Evolutionary conservation across 2,329 filamentous ascomycete genomes (phyloP), one percentile per base, ranked within the genome.

Genomic region (Fusarium miscanthi): DNA sequence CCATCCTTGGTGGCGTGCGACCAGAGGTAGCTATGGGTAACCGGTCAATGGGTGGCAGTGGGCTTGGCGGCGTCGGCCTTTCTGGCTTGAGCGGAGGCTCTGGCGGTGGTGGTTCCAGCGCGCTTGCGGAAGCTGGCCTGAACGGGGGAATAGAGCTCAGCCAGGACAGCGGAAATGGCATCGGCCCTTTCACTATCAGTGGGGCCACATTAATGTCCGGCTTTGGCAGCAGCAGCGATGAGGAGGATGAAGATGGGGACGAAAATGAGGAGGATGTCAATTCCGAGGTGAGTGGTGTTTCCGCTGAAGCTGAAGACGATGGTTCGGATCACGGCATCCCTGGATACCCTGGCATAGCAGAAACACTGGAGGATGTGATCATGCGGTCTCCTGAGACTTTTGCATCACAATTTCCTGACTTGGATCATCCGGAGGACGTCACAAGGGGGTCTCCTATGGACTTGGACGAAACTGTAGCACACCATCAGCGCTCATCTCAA

Each of bases 181-280:
- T 92, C 58, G 91, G 92, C 4, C 88, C 89, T 19, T 95, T 95
- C 80, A 90, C 91, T 45, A 89, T 93, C 76, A 91, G 90, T 77
- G 88, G 90, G 43, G 92, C 92, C 56, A 92, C 93, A 35, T 85
- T 97, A 67, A 89, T 96, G 82, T 95, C 93, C 79, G 94, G 95
- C 58, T 98, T 98, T 82, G 95, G 94, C 79, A 97, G 94, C 83
- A 96, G 93, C 53, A 97, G 94, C 78, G 94, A 97, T 76, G 95
- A 98, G 82, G 96, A 98, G 74, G 96, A 98, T 72, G 95, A 98
- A 76, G 95, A 98, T 71, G 93, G 94, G 83, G 94, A 97, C 68
- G 93, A 94, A 64, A 92, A 92, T 74, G 92, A 95, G 73, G 92
- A 94, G 75, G 92, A 94, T 69, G 89, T 89, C 42, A 89, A 88